Percentiles rank a stretch among this genome's conserved stretches.
Evolutionary conservation across 495 filamentous ascomycete species (phyloP).

Genomic region (Xylaria curta): DNA sequence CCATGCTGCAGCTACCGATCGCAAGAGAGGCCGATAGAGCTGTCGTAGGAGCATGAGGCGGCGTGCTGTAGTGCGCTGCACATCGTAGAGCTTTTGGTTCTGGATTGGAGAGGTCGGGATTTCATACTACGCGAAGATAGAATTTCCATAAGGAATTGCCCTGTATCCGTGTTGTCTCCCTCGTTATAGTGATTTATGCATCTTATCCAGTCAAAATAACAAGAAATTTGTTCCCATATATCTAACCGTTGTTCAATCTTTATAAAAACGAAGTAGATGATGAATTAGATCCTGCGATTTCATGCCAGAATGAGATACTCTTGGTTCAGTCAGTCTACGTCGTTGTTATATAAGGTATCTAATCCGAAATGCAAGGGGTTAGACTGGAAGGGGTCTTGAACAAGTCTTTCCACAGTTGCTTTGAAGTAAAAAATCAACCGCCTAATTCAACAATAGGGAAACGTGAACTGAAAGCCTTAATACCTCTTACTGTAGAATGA

Average conservation of each 20-base stretch:
- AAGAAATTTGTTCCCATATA: not conserved
- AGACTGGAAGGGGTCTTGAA: not conserved
- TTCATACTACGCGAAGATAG: not conserved
- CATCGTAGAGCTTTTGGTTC: conserved; percentile 32
- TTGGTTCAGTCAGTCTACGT: not conserved
- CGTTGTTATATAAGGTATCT: not conserved
- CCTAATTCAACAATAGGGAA: not conserved
- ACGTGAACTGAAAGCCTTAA: not conserved
- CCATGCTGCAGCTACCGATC: conserved; percentile 42
- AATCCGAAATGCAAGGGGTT: not conserved
- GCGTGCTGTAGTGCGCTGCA: conserved; percentile 32
- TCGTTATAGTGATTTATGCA: conserved; percentile 6
- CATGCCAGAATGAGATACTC: not conserved
- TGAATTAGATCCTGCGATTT: not conserved
- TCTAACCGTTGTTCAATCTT: not conserved
- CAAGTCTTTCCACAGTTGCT: not conserved
- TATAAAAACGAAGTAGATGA: not conserved
- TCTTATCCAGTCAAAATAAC: not conserved
- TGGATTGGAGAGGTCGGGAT: not conserved
- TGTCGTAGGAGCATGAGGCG: conserved; percentile 47
- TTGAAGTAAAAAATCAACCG: not conserved
- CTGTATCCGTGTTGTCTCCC: not conserved
- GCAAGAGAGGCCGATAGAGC: conserved; percentile 49
- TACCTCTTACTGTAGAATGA: not conserved
- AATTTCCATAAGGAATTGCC: not conserved